Evolutionary conservation across 352 stramenopile genomes (phyloP).

Genomic region (Pythium myriotylum): DNA sequence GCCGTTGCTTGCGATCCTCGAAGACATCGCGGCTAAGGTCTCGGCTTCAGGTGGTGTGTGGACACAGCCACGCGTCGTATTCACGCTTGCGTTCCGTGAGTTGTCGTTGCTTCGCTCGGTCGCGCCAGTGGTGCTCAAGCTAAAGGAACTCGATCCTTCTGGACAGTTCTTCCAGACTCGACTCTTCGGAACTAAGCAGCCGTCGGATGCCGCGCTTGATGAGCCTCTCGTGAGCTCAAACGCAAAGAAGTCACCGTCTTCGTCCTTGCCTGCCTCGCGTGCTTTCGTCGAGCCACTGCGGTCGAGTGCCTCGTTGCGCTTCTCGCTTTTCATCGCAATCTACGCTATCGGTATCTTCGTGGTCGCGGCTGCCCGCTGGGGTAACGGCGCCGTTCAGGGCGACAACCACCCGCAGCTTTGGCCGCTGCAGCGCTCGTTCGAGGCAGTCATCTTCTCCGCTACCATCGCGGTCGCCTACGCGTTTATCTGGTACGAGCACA

Average conservation of each 20-base stretch:
- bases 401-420: conserved; percentile 49
- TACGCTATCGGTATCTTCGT: conserved; percentile 41
- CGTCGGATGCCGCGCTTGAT: not conserved
- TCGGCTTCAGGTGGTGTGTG: not conserved
- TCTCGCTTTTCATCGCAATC: conserved; percentile 41
- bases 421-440: conserved; percentile 55
- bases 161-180: conserved; percentile 10
- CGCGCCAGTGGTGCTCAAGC: conserved; percentile 14
- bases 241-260: not conserved
- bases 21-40: conserved; percentile 37
- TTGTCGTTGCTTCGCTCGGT: conserved; percentile 36
- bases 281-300: conserved; percentile 64
- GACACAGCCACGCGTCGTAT: conserved; percentile 10
- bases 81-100: conserved; percentile 38
- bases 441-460: conserved; percentile 45
- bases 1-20: conserved; percentile 37
- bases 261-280: conserved; percentile 5
- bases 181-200: not conserved
- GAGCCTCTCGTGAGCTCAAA: not conserved
- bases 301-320: conserved; percentile 38
- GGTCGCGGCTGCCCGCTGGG: conserved; percentile 41
- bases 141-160: conserved; percentile 7
- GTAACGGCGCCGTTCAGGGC: conserved; percentile 55
- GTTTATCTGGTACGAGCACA: conserved; percentile 52
- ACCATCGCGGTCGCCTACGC: conserved; percentile 50